Conservation (phyloP, 768 basidiomycete genomes). For the Hygrophoropsis aurantiaca region DNA sequence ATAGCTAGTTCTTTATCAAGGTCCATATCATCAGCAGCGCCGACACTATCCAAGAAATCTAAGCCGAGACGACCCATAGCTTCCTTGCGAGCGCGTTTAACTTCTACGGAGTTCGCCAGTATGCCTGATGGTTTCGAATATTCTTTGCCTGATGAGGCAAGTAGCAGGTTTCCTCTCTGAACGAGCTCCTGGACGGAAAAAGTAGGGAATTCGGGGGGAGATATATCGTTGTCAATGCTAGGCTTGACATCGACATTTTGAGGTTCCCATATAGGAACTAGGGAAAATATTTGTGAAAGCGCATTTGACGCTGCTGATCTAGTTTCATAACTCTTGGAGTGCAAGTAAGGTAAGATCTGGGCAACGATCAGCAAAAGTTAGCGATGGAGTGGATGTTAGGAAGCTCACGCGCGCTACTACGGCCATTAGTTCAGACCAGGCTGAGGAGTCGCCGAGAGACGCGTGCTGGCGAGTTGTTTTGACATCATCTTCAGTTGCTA, state of each 20-base stretch:
- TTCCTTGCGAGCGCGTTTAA: constrained; percentile 84
- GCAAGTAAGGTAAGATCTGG: constrained; percentile 87
- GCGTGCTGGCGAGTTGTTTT: constrained; percentile 61
- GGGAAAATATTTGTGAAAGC: constrained; percentile 81
- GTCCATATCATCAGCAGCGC: constrained; percentile 76
- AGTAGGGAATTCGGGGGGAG: constrained; percentile 61
- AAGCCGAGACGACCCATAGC: constrained; percentile 87
- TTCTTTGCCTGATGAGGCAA: constrained; percentile 94
- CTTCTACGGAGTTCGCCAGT: constrained; percentile 71
- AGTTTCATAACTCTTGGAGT: constrained; percentile 91
- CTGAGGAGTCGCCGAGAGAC: constrained; percentile 61
- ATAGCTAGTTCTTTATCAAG: constrained; percentile 78
- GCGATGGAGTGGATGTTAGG: neutral
- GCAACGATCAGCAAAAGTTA: neutral
- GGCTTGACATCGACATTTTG: constrained; percentile 26
- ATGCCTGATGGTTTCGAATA: constrained; percentile 75
- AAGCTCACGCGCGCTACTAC: constrained; percentile 81
- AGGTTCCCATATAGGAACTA: constrained; percentile 76
- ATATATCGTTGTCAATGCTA: constrained; percentile 22
- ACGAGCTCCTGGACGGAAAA: constrained; percentile 81
- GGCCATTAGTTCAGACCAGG: constrained; percentile 89
- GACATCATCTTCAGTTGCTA: constrained; percentile 75
- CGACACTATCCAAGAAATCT: constrained; percentile 77
- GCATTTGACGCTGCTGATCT: constrained; percentile 87
- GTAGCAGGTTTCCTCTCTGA: constrained; percentile 71